Base-by-base conservation (phyloP, 108 stramenopile species). In the Aureococcus anophagefferens region DNA sequence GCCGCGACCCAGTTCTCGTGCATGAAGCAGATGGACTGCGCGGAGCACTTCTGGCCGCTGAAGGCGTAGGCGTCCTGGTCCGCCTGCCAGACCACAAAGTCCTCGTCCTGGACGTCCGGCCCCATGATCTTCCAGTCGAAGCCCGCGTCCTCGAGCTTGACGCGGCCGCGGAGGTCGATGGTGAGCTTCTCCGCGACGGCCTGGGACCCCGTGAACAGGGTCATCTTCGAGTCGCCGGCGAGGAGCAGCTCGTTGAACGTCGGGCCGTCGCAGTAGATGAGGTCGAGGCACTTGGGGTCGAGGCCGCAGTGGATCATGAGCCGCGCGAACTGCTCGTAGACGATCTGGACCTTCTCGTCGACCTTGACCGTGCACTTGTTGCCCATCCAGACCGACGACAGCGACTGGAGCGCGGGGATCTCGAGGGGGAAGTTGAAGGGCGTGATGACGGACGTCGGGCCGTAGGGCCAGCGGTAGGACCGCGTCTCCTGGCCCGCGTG, bases 61-160 rank as follows among this genome's bases (percentile, higher is more conserved):
- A 81, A 85, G 7, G 94, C 95, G 77, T 98, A 98, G 30, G 97
- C 97, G 82, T 98, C 97, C 80, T 98, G 97, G 78, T 98, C 97
- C 71, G 91, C 95, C 75, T 90, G 89, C 93, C 93, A 95, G 35
- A 94, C 94, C 14, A 96, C 95, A 79, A 94, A 96, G 64, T 98
- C 93, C 30, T 93, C 83, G 76, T 96, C 83, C 28, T 68, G 80
- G 1, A 92, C 93, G 74, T 96, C 95, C 15, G 95, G 95, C 33
- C 95, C 95, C 45, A 96, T 75, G 64, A 96, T 85, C 84, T 96
- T 98, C 97, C 97, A 98, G 81, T 98, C 97, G 79, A 96, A 96
- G 30, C 97, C 97, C 18, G 97, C 97, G 83, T 98, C 97, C 79
- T 96, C 96, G 46, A 94, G 77, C 86, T 92, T 90, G 64, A 94